Percentiles rank a stretch among this genome's conserved stretches.
phyloP scores from a whole-genome alignment of 192 early-diverging fungal genomes.

The Entomortierella lignicola region DNA sequence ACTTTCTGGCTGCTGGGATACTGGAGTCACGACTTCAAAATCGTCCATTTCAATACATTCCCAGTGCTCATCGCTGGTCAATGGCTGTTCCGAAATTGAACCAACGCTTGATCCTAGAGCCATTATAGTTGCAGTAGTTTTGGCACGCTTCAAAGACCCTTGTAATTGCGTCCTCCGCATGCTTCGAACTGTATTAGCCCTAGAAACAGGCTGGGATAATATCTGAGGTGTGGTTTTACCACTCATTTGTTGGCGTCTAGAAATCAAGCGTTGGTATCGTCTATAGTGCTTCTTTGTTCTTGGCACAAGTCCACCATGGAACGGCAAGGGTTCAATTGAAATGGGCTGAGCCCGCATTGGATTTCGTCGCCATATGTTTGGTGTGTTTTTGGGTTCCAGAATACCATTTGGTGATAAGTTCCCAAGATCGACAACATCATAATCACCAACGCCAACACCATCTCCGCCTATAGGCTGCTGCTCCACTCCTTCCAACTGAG shows the following conservation, averaged over 20 bases:
- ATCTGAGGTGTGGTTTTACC: background rate
- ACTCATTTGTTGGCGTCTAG: background rate
- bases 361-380: slow-evolving; percentile 10
- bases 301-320: slow-evolving; percentile 42
- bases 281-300: slow-evolving; percentile 17
- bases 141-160: slow-evolving; percentile 9
- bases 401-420: background rate
- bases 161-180: background rate
- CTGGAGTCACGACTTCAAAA: too few species aligned
- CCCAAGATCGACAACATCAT: slow-evolving; percentile 6
- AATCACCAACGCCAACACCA: background rate
- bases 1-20: background rate
- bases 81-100: background rate
- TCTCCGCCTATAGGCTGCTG: background rate
- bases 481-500: background rate
- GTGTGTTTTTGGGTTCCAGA: background rate
- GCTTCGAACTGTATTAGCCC: too few species aligned
- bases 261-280: slow-evolving; percentile 22
- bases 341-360: slow-evolving; percentile 39
- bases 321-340: slow-evolving; percentile 35
- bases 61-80: background rate
- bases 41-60: background rate
- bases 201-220: background rate
- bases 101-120: background rate
- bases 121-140: slow-evolving; percentile 10